A percentile compares a stretch with the other conserved stretches of the same genome.
These are phyloP conservation scores for Nitzschia sp. DNA, from an alignment of 108 stramenopile species.

Conservation along the genomic window DNA sequence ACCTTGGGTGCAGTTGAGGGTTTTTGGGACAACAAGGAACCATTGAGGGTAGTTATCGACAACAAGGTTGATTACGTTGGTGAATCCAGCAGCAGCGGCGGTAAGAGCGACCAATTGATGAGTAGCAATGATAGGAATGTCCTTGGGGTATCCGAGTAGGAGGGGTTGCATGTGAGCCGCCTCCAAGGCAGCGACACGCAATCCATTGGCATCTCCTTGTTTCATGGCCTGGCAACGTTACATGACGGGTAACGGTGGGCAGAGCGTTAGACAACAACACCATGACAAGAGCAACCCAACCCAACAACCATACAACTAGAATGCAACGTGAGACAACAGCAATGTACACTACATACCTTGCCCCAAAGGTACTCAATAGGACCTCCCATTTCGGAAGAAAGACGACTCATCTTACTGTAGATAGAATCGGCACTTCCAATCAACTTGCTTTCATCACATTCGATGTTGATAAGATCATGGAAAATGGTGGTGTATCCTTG, in stretches of 20 bases:
- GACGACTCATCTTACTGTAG: slow-evolving; percentile 76
- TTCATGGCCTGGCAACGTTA: slow-evolving; percentile 43
- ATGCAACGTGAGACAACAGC: background rate
- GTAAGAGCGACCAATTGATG: slow-evolving; percentile 84
- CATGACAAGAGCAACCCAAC: background rate
- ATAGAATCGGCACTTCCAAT: slow-evolving; percentile 76
- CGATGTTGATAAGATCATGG: slow-evolving; percentile 90
- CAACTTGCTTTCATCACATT: slow-evolving; percentile 78
- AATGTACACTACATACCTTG: background rate
- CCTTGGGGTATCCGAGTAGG: slow-evolving; percentile 69
- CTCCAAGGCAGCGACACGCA: slow-evolving; percentile 76
- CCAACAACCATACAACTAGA: background rate
- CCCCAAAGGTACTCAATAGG: slow-evolving; percentile 81
- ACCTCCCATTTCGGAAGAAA: slow-evolving; percentile 85
- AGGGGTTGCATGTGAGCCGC: slow-evolving; percentile 81
- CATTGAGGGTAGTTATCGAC: slow-evolving; percentile 93
- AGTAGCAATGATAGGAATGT: slow-evolving; percentile 84
- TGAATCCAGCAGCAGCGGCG: slow-evolving; percentile 85
- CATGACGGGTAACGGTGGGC: background rate
- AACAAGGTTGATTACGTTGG: slow-evolving; percentile 86
- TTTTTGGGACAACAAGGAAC: slow-evolving; percentile 82
- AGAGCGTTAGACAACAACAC: background rate
- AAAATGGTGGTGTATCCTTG: slow-evolving; percentile 59
- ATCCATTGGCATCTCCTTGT: slow-evolving; percentile 83
- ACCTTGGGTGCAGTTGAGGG: slow-evolving; percentile 84